Conservation (phyloP, 2,329 filamentous ascomycete genomes). For the Keithomyces neogunnii region DNA sequence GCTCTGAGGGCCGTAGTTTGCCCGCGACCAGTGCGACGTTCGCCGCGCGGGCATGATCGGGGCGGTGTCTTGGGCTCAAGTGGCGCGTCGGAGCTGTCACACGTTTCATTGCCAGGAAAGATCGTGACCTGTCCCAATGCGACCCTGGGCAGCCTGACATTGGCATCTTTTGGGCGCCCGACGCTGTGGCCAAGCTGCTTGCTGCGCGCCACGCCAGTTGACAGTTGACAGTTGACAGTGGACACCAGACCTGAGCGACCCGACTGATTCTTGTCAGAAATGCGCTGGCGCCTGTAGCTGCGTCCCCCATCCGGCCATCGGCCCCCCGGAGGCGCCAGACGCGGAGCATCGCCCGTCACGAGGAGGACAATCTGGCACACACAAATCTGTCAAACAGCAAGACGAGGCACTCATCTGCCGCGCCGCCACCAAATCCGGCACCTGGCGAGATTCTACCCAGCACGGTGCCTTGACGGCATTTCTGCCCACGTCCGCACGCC, state of each 20-base stretch:
- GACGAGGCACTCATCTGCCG: background rate
- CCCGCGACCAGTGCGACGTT: background rate
- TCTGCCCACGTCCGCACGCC: no score
- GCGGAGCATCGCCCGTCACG: no score
- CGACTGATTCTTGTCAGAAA: no score
- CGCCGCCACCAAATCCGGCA: background rate
- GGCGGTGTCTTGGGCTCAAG: background rate
- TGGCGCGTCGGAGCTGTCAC: background rate
- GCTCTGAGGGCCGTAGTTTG: no score
- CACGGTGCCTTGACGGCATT: background rate
- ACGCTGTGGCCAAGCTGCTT: background rate
- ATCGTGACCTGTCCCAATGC: background rate
- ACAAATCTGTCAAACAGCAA: no score
- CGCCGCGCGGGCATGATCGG: background rate
- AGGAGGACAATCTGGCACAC: no score
- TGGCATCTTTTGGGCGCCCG: background rate
- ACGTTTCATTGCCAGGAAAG: background rate
- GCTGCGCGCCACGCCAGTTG: background rate
- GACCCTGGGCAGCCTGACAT: background rate
- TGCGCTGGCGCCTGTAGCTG: no score
- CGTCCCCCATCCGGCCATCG: background rate
- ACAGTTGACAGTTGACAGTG: no score
- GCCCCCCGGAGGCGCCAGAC: no score
- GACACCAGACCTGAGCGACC: no score
- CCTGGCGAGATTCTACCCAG: background rate